These are phyloP conservation scores for Acorus calamus DNA, from an alignment of 106 monocot species.

Conservation along the genomic window DNA sequence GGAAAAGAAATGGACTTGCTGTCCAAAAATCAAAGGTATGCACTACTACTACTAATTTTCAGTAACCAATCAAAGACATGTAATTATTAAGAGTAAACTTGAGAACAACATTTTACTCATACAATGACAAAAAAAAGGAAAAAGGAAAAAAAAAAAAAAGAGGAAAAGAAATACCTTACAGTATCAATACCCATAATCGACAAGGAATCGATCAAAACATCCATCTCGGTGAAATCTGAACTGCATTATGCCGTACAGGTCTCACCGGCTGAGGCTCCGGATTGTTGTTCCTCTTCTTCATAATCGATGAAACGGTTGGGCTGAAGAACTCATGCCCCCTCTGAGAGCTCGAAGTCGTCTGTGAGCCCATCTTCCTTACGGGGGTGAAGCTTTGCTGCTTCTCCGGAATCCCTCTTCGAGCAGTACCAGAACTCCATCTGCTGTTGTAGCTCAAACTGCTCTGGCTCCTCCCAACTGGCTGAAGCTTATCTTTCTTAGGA, in stretches of 20 bases:
- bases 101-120: conserved; percentile 16
- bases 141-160: not conserved
- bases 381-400: conserved; percentile 47
- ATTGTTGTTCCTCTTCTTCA: conserved; percentile 66
- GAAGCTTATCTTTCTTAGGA: conserved; percentile 39
- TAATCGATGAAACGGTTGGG: conserved; percentile 81
- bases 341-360: conserved; percentile 32
- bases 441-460: conserved; percentile 65
- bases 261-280: conserved; percentile 23
- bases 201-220: conserved; percentile 25
- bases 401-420: conserved; percentile 19
- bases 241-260: conserved; percentile 21
- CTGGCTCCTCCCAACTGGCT: conserved; percentile 58
- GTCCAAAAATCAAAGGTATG: too few relatives aligned
- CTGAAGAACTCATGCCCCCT: conserved; percentile 72
- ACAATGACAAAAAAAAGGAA: conserved; percentile 4
- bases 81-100: too few relatives aligned
- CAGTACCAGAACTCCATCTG: conserved; percentile 44
- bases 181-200: not conserved
- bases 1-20: too few relatives aligned
- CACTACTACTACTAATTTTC: too few relatives aligned
- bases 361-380: conserved; percentile 47
- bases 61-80: too few relatives aligned
- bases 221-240: conserved; percentile 56
- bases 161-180: not conserved